Percentiles rank a stretch among this genome's conserved stretches.
These are phyloP conservation scores for Pythium pyrilobum DNA, from an alignment of 352 stramenopile genomes.

Conservation along the genomic window DNA sequence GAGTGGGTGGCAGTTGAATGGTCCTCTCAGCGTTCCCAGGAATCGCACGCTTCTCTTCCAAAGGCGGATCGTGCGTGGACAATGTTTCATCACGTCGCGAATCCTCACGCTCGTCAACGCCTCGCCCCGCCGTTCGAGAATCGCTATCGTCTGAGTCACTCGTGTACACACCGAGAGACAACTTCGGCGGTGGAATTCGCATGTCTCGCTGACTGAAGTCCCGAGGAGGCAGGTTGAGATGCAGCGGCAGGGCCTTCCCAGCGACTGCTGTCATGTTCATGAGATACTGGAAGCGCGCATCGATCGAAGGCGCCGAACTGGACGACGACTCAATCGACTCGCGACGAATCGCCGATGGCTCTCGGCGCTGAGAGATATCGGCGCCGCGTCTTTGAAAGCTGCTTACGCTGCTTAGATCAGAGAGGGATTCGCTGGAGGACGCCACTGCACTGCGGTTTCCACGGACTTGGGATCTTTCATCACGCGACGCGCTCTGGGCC, in stretches of 20 bases:
- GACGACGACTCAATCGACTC: constrained; percentile 22
- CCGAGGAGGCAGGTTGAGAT: constrained; percentile 34
- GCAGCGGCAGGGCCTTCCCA: constrained; percentile 34
- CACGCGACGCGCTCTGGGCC: too few relatives aligned
- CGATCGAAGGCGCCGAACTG: constrained; percentile 40
- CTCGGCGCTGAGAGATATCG: too few relatives aligned
- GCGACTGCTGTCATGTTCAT: constrained; percentile 40
- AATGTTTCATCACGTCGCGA: too few relatives aligned
- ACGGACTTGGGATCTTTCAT: too few relatives aligned
- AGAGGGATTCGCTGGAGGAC: neutral
- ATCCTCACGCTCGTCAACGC: too few relatives aligned
- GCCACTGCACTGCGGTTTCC: neutral
- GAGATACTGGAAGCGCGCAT: constrained; percentile 41
- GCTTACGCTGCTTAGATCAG: neutral
- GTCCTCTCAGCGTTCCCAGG: too few relatives aligned
- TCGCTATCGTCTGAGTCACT: constrained; percentile 9
- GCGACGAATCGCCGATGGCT: neutral
- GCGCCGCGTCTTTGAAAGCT: neutral
- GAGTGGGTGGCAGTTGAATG: too few relatives aligned
- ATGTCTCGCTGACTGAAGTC: constrained; percentile 30
- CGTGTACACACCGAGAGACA: neutral
- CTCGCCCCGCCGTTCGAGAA: too few relatives aligned
- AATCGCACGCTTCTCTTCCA: too few relatives aligned
- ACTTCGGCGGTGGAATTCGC: constrained; percentile 25
- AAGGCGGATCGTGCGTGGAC: too few relatives aligned